phyloP scores from a whole-genome alignment of 192 early-diverging fungal species.

The Gryganskiella cystojenkinii region DNA sequence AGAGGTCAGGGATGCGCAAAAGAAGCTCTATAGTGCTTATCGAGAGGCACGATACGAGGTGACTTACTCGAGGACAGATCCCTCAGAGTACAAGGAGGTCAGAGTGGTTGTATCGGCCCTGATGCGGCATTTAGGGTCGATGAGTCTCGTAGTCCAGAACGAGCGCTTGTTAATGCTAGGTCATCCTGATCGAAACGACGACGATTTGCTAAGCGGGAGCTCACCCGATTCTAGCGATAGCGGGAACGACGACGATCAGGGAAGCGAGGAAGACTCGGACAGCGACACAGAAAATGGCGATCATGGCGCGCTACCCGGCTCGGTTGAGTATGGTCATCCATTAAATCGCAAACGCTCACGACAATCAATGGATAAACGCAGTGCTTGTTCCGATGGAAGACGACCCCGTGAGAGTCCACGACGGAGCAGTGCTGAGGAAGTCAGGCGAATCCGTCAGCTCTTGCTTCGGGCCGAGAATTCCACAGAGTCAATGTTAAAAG shows the following conservation, averaged over 20 bases:
- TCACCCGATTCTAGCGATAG: neutral
- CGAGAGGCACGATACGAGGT: slow-evolving; percentile 22
- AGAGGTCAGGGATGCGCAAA: slow-evolving; percentile 16
- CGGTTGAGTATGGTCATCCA: no score
- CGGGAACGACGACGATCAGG: neutral
- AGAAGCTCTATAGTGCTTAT: slow-evolving; percentile 11
- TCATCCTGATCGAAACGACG: slow-evolving; percentile 9
- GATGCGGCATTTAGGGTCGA: slow-evolving; percentile 20
- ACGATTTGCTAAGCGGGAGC: neutral
- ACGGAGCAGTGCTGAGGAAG: slow-evolving; percentile 1
- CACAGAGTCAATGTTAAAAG: neutral
- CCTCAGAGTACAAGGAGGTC: slow-evolving; percentile 13
- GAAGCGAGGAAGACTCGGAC: no score
- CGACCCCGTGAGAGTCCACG: neutral
- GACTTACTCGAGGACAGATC: slow-evolving; percentile 8
- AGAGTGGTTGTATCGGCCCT: slow-evolving; percentile 1
- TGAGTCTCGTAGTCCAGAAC: slow-evolving; percentile 19
- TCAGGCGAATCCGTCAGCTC: neutral
- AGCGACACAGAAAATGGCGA: no score
- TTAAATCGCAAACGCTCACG: no score
- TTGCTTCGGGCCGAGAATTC: slow-evolving; percentile 3
- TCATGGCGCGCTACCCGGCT: no score
- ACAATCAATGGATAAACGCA: no score
- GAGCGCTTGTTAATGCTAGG: slow-evolving; percentile 16
- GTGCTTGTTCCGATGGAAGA: neutral